phyloP scores from a whole-genome alignment of 768 basidiomycete species.

The Holtermannia corniformis region DNA sequence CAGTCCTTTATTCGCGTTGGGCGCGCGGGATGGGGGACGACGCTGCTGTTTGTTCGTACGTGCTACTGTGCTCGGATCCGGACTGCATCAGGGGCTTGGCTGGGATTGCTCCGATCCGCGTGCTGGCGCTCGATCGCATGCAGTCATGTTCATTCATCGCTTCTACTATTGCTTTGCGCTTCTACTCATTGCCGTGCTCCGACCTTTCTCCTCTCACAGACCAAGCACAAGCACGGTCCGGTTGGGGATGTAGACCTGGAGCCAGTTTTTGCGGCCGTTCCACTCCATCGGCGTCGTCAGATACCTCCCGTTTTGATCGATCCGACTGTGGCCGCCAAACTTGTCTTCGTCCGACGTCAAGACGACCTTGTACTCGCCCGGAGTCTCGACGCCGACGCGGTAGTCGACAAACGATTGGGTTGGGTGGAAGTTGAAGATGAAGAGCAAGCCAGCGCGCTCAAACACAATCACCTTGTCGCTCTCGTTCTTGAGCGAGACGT shows the following conservation, averaged over 20 bases:
- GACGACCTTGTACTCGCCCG: conserved; percentile 75
- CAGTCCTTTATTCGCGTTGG: too few relatives aligned
- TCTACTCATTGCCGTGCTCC: too few relatives aligned
- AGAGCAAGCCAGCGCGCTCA: conserved; percentile 86
- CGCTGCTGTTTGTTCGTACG: too few relatives aligned
- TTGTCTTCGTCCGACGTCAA: conserved; percentile 74
- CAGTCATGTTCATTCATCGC: too few relatives aligned
- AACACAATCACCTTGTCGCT: conserved; percentile 84
- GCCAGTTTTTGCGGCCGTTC: conserved; percentile 84
- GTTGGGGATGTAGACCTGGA: conserved; percentile 51
- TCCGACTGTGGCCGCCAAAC: conserved; percentile 85
- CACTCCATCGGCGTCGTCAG: conserved; percentile 79
- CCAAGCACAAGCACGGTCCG: conserved; percentile 36
- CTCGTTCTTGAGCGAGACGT: conserved; percentile 90
- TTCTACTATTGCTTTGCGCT: too few relatives aligned
- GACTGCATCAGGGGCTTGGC: too few relatives aligned
- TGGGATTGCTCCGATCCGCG: too few relatives aligned
- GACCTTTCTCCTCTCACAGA: not conserved
- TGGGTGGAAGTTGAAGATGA: conserved; percentile 92
- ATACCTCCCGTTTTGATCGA: conserved; percentile 55
- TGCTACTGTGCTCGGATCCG: too few relatives aligned
- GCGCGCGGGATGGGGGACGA: too few relatives aligned
- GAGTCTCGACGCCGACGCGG: conserved; percentile 73
- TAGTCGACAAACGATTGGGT: conserved; percentile 86
- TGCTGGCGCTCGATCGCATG: too few relatives aligned